These are phyloP conservation scores for Chlorella sorokiniana DNA, from an alignment of 139 green algal species.

Conservation along the genomic window DNA sequence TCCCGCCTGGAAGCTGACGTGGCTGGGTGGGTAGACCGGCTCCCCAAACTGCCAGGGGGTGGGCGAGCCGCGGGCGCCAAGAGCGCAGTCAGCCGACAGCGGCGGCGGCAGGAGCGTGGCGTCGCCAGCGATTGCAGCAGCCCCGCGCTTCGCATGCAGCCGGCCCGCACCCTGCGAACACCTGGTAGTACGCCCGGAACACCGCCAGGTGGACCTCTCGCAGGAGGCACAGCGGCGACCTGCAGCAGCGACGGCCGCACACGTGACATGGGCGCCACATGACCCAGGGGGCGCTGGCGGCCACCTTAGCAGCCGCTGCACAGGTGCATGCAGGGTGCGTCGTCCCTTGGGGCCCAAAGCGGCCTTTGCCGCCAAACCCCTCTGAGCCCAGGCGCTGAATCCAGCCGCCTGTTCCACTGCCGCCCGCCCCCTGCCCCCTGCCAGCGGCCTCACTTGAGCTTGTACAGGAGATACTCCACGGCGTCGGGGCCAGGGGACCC, in stretches of 20 bases:
- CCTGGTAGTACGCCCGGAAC: constrained; percentile 32
- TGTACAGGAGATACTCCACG: constrained; percentile 24
- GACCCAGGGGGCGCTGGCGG: not conserved
- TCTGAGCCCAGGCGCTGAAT: not conserved
- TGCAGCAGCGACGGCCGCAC: not conserved
- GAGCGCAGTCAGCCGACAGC: not conserved
- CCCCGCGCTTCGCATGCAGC: not conserved
- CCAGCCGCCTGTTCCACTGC: not conserved
- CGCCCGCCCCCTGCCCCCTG: too few species aligned
- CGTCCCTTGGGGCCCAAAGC: too few species aligned
- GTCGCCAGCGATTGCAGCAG: not conserved
- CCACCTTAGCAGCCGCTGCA: not conserved
- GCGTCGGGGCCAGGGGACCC: not conserved
- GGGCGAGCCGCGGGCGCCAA: too few species aligned
- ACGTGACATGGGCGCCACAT: not conserved
- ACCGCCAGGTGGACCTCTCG: constrained; percentile 19
- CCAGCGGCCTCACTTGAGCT: too few species aligned
- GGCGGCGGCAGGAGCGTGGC: not conserved
- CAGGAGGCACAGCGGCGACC: constrained; percentile 34
- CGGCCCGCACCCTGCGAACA: not conserved
- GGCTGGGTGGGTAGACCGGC: constrained; percentile 34
- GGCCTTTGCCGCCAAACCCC: not conserved
- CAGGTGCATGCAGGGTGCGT: too few species aligned
- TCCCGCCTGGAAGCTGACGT: constrained; percentile 35
- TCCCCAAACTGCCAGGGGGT: constrained; percentile 11